Base-by-base conservation (phyloP, 1,139 yeast genomes). In the Trichomonascaceae sp. region DNA sequence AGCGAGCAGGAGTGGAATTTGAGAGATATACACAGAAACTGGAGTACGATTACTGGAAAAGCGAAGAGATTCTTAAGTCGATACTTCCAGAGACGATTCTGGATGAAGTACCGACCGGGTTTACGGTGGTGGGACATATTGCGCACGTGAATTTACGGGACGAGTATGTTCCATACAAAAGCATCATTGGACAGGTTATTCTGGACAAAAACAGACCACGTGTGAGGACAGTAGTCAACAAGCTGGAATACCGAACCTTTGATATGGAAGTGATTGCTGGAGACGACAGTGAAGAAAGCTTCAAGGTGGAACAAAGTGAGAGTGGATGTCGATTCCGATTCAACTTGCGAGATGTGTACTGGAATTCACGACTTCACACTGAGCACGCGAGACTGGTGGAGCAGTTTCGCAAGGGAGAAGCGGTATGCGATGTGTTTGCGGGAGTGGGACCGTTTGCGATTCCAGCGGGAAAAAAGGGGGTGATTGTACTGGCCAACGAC, bases 391-490 rank as follows among this genome's bases (percentile, higher is more conserved):
- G 97, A 39, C 59, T 92, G 32, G 76, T 89, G 8, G 51, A 59
- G 2, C 50, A 59, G 25, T 87, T 92, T 51, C 51, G 68, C 17
- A 43, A 43, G 18, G 41, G 75, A 8, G 80, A 78, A 40, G 80
- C 82, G 2, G 82, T 92, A 0, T 84, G 85, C 44, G 99, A 92
- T 61, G 97, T 85, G 0, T 82, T 92, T 71, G 98, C 96, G 0
- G 99, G 99, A 26, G 98, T 92, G 2, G 99, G 99, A 0, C 99
- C 99, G 2, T 92, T 92, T 62, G 92, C 93, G 1, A 74, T 89
- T 1, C 99, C 99, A 0, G 95, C 96, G 1, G 98, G 87, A 13
- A 85, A 80, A 56, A 82, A 78, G 41, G 67, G 69, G 14, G 81
- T 76, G 3, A 56, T 87, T 36, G 93, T 82, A 0, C 63, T 87